A percentile compares a stretch with the other conserved stretches of the same genome.
Conservation (phyloP, 1,139 yeast species). For the Lodderomyces orthopsilosis region DNA sequence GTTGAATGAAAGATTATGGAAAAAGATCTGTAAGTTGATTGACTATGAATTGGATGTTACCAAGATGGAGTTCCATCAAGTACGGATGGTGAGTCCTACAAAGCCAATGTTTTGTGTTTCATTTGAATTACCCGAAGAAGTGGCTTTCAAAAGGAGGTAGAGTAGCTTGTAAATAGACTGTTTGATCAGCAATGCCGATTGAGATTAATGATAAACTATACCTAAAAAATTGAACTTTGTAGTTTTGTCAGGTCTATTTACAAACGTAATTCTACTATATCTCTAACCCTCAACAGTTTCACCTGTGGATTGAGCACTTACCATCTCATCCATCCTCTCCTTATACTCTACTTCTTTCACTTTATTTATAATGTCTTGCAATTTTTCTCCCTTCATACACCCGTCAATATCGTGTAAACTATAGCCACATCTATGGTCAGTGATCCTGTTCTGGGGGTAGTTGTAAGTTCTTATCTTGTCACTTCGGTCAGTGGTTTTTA, state of each 20-base stretch:
- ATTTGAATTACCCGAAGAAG: conserved; percentile 71
- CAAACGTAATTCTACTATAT: background rate
- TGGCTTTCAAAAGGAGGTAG: conserved; percentile 50
- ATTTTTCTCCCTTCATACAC: conserved; percentile 66
- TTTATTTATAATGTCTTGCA: conserved; percentile 54
- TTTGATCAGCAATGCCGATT: no score
- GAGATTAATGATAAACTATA: no score
- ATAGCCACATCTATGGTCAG: conserved; percentile 88
- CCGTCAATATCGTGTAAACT: conserved; percentile 79
- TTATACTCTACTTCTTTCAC: conserved; percentile 29
- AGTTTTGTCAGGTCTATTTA: no score
- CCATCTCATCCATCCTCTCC: conserved; percentile 18
- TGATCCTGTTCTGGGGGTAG: conserved; percentile 85
- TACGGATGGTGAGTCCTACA: conserved; percentile 93
- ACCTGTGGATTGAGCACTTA: background rate
- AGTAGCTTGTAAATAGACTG: conserved; percentile 1
- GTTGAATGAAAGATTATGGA: conserved; percentile 60
- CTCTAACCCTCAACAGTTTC: background rate
- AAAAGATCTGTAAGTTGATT: conserved; percentile 54
- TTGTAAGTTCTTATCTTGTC: conserved; percentile 94
- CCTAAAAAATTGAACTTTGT: no score
- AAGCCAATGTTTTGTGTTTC: conserved; percentile 93
- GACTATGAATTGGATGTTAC: conserved; percentile 47
- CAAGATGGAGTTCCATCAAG: conserved; percentile 66
- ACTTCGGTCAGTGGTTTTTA: conserved; percentile 81